These are phyloP conservation scores for Leccinum barrowsii DNA, from an alignment of 768 basidiomycete species.

Conservation along the genomic window DNA sequence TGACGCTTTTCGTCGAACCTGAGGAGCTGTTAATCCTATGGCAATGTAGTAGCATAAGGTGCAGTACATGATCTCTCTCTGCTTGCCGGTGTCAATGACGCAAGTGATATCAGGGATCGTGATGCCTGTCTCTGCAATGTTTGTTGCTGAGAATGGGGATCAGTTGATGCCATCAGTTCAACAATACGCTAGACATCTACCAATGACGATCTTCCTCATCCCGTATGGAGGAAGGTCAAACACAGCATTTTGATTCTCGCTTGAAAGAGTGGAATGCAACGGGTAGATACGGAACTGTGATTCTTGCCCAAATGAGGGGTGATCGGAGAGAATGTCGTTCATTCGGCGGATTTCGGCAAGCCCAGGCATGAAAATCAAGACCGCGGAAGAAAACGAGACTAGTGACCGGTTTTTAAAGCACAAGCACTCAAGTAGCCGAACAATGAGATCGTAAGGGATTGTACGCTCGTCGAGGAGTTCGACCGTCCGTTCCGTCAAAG, in stretches of 20 bases:
- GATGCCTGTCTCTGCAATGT: constrained; percentile 95
- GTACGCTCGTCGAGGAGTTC: constrained; percentile 83
- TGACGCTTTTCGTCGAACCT: constrained; percentile 98
- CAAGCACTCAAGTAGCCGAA: constrained; percentile 75
- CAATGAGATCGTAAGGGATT: constrained; percentile 89
- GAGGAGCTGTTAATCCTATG: constrained; percentile 4
- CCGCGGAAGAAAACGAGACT: constrained; percentile 64
- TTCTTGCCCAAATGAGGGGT: constrained; percentile 62
- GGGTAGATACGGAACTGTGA: constrained; percentile 74
- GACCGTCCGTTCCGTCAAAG: constrained; percentile 69
- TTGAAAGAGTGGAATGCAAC: constrained; percentile 90
- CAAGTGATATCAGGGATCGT: constrained; percentile 98
- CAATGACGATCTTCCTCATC: constrained; percentile 90
- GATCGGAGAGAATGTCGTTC: constrained; percentile 76
- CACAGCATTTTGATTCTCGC: constrained; percentile 84
- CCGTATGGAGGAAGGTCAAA: constrained; percentile 84
- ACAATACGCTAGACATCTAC: constrained; percentile 39
- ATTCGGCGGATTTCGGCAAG: constrained; percentile 89
- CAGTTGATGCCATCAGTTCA: background rate
- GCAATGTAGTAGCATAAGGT: background rate
- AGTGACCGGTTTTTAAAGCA: constrained; percentile 65
- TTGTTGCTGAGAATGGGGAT: constrained; percentile 55
- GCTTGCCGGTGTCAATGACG: constrained; percentile 92
- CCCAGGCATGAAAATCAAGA: constrained; percentile 93
- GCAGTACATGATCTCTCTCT: constrained; percentile 83